These are phyloP conservation scores for Pestalotiopsis sp. DNA, from an alignment of 2,329 filamentous ascomycete species.

Conservation along the genomic window DNA sequence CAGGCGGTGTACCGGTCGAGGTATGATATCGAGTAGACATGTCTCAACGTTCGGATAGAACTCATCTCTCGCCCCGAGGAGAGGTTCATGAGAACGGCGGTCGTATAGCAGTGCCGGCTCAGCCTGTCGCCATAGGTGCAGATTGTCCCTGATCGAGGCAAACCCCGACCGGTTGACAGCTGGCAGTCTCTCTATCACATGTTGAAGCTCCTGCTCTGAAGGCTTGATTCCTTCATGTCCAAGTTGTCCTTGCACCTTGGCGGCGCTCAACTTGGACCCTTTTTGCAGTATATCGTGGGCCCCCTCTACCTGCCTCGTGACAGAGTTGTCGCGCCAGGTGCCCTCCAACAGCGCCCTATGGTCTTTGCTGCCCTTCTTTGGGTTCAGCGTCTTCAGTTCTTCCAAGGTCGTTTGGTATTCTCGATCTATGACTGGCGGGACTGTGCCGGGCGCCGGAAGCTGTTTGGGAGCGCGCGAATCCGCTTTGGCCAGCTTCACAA, in stretches of 20 bases:
- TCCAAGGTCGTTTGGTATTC: slow-evolving; percentile 32
- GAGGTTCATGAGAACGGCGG: slow-evolving; percentile 68
- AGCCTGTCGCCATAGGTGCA: slow-evolving; percentile 49
- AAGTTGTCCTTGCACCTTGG: slow-evolving; percentile 15
- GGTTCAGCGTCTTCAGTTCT: slow-evolving; percentile 13
- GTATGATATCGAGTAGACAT: slow-evolving; percentile 68
- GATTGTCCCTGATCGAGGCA: slow-evolving; percentile 51
- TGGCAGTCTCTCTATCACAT: slow-evolving; percentile 21
- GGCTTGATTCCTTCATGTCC: slow-evolving; percentile 26
- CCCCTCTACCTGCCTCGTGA: slow-evolving; percentile 17
- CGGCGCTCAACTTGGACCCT: slow-evolving; percentile 14
- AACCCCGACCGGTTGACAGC: slow-evolving; percentile 38
- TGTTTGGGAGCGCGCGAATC: slow-evolving; percentile 34
- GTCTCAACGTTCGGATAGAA: slow-evolving; percentile 65
- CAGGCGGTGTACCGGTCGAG: slow-evolving; percentile 52
- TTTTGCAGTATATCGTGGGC: slow-evolving; percentile 5
- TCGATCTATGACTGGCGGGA: slow-evolving; percentile 16
- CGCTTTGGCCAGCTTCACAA: slow-evolving; percentile 39
- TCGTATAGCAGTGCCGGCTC: slow-evolving; percentile 67
- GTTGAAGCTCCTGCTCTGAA: slow-evolving; percentile 23
- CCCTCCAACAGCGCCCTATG: slow-evolving; percentile 1
- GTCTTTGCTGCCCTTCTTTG: background rate
- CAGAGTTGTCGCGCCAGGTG: slow-evolving; percentile 21
- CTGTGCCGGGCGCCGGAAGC: slow-evolving; percentile 12
- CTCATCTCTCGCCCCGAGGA: slow-evolving; percentile 59